Evolutionary conservation across 164 flowering plant genomes (phyloP).

Genomic region (Magnolia changhungtana): DNA sequence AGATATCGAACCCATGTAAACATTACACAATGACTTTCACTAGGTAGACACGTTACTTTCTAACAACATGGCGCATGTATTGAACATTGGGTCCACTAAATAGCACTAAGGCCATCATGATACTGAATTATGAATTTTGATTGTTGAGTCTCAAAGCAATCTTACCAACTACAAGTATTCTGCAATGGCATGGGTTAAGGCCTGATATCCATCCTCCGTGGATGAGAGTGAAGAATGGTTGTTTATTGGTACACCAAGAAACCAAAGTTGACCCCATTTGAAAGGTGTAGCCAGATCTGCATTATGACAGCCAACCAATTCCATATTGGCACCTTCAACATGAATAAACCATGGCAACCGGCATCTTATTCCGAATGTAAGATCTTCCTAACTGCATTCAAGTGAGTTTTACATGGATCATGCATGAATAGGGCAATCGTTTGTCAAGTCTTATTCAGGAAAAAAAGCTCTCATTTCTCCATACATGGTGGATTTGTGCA

Average conservation of each 20-base stretch:
- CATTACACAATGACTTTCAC: conserved; percentile 21
- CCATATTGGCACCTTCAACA: conserved; percentile 88
- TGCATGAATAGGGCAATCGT: conserved; percentile 41
- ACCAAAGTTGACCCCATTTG: conserved; percentile 84
- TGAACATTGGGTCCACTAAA: conserved; percentile 32
- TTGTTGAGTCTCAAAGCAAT: conserved; percentile 73
- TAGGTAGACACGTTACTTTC: conserved; percentile 28
- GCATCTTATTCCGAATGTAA: conserved; percentile 59
- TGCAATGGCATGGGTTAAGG: conserved; percentile 68
- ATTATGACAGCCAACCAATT: conserved; percentile 99
- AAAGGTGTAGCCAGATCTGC: conserved; percentile 95
- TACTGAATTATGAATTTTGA: conserved; percentile 38
- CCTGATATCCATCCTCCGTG: conserved; percentile 78
- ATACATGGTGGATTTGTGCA: conserved; percentile 7
- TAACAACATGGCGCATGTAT: conserved; percentile 33
- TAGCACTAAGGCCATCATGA: conserved; percentile 40
- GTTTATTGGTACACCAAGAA: conserved; percentile 91
- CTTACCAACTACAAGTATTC: conserved; percentile 92
- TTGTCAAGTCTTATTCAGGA: conserved; percentile 25
- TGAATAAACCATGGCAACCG: conserved; percentile 84
- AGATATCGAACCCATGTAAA: conserved; percentile 14
- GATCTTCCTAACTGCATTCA: conserved; percentile 55
- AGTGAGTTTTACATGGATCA: conserved; percentile 52
- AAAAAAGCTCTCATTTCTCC: conserved; percentile 30
- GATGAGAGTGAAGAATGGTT: conserved; percentile 65